A percentile compares a stretch with the other conserved stretches of the same genome.
These are phyloP conservation scores for Phaffia tasmanica DNA, from an alignment of 768 basidiomycete genomes.

Conservation along the genomic window DNA sequence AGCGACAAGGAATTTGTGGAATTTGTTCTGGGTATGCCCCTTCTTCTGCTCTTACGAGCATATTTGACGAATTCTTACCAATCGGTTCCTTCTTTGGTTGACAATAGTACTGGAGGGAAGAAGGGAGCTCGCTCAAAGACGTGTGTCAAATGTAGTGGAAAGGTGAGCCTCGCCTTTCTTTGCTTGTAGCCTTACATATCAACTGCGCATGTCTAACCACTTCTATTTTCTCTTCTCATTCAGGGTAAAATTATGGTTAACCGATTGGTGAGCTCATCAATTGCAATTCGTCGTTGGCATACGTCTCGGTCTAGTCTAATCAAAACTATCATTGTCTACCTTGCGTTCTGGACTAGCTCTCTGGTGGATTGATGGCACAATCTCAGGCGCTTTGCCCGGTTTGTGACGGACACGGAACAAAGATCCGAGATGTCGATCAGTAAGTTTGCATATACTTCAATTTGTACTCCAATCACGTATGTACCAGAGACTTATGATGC, in stretches of 20 bases:
- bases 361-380: conserved; percentile 36
- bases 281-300: neutral
- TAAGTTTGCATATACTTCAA: conserved; percentile 36
- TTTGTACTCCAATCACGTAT: neutral
- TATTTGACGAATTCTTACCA: conserved; percentile 6
- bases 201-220: neutral
- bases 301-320: neutral
- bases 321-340: too few species aligned
- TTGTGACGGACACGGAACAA: conserved; percentile 42
- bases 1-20: conserved; percentile 67
- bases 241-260: conserved; percentile 31
- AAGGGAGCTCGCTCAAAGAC: conserved; percentile 72
- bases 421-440: conserved; percentile 74
- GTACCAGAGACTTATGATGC: too few species aligned
- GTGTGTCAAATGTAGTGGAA: conserved; percentile 71
- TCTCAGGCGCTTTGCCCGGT: conserved; percentile 36
- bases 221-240: neutral
- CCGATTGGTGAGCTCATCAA: conserved; percentile 34
- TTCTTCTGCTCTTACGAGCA: neutral
- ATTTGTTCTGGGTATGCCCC: conserved; percentile 64
- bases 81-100: neutral
- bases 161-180: conserved; percentile 42
- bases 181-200: too few species aligned
- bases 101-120: conserved; percentile 61
- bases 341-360: conserved; percentile 5